Base-by-base conservation (phyloP, 495 filamentous ascomycete genomes). In the Barbatosphaeria neglecta region DNA sequence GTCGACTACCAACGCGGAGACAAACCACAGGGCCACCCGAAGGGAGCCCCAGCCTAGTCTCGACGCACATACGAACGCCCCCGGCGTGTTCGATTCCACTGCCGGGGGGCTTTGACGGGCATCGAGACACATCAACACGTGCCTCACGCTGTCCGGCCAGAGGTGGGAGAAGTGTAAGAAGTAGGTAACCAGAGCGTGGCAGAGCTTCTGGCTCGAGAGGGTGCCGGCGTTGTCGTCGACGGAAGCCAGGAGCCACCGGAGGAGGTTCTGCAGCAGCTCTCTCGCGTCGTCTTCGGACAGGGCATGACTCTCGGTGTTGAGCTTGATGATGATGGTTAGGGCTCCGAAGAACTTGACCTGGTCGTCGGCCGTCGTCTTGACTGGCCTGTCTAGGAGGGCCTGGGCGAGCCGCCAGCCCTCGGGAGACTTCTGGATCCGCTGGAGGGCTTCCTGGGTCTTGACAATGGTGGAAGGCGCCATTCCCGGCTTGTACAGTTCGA, bases 281-380 rank as follows among this genome's bases (percentile, higher is more conserved):
- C 71, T 52, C 3, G 78, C 72, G 46, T 83, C 78, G 8, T 78
- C 63, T 33, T 82, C 75, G 38, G 68, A 71, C 45, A 94, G 61
- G 3, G 77, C 64, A 43, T 66, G 86, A 86, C 77, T 85, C 58
- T 90, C 84, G 27, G 77, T 75, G 52, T 96, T 95, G 42, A 96
- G 71, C 66, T 96, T 96, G 41, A 96, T 82, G 15, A 83, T 92
- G 55, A 95, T 87, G 0, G 90, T 96, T 49, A 94, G 72, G 24
- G 90, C 92, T n/a, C 85, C 92, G 60, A 89, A 95, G 68, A 96
- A 98, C 35, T 84, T 80, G 55, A 89, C 78, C 43, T 88, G 78
- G 23, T 82, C 74, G 53, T 81, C 77, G 2, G 74, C 10, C 20
- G 39, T 9, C 20, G 39, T n/a, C 20, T 11, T 41, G 39, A 18